phyloP scores from a whole-genome alignment of 192 early-diverging fungal genomes.

The Coemansia sp. region DNA sequence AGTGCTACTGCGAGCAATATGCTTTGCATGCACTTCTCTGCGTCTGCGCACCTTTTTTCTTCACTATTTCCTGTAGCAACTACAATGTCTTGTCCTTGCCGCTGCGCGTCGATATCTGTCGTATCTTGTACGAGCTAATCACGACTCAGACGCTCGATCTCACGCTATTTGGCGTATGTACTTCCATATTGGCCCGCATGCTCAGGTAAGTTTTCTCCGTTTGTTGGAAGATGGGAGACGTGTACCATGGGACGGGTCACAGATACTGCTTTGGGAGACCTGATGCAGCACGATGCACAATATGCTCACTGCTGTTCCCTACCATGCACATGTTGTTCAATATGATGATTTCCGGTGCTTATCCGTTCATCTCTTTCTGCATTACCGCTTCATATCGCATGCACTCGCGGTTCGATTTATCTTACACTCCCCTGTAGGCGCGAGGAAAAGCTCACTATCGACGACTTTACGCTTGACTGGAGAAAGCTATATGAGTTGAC shows the following conservation, averaged over 20 bases:
- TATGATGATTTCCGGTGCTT: slow-evolving; percentile 2
- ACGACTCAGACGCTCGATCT: slow-evolving; percentile 68
- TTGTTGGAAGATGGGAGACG: neutral
- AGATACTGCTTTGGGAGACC: neutral
- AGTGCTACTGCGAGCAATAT: neutral
- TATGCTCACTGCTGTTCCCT: neutral
- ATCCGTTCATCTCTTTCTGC: neutral
- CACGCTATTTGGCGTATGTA: slow-evolving; percentile 64
- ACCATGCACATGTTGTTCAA: neutral
- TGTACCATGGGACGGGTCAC: slow-evolving; percentile 4
- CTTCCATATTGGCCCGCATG: slow-evolving; percentile 58
- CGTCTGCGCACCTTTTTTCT: neutral
- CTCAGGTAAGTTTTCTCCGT: slow-evolving; percentile 61
- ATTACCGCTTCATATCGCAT: neutral
- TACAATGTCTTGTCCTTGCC: slow-evolving; percentile 27
- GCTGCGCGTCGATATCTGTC: slow-evolving; percentile 31
- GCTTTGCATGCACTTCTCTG: neutral
- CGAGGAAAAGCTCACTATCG: slow-evolving; percentile 54
- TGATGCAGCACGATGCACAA: slow-evolving; percentile 1
- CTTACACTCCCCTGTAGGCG: slow-evolving; percentile 34
- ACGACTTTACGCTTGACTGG: slow-evolving; percentile 74
- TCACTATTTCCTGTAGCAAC: slow-evolving; percentile 28
- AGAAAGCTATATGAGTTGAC: slow-evolving; percentile 68
- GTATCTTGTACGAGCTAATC: slow-evolving; percentile 65
- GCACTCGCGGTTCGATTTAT: neutral